These are phyloP conservation scores for grape (Vitis vinifera) DNA, from an alignment of 164 flowering plant species.

Conservation along the genomic window ASM3070453v1 NC_081816.1:20496501-20497000, in stretches of 20 bases:
- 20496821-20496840: constrained; percentile 67
- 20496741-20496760: not conserved
- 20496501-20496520: too few species aligned
- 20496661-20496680: too few species aligned
- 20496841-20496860: constrained; percentile 64
- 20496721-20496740: too few species aligned
- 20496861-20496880: constrained; percentile 67
- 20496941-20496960: not conserved
- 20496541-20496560: too few species aligned
- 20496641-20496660: too few species aligned
- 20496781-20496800: constrained; percentile 87
- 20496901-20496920: constrained; percentile 76
- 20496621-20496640: too few species aligned
- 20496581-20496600: too few species aligned
- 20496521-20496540: too few species aligned
- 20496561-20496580: too few species aligned
- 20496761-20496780: constrained; percentile 76
- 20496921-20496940: constrained; percentile 71
- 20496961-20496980: not conserved
- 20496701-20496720: too few species aligned
- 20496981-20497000: not conserved
- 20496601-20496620: too few species aligned
- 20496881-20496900: constrained; percentile 80
- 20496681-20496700: too few species aligned
- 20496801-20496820: constrained; percentile 71